Evolutionary conservation across 192 early-diverging fungal species (phyloP).

Genomic region (Backusella australiensis): DNA sequence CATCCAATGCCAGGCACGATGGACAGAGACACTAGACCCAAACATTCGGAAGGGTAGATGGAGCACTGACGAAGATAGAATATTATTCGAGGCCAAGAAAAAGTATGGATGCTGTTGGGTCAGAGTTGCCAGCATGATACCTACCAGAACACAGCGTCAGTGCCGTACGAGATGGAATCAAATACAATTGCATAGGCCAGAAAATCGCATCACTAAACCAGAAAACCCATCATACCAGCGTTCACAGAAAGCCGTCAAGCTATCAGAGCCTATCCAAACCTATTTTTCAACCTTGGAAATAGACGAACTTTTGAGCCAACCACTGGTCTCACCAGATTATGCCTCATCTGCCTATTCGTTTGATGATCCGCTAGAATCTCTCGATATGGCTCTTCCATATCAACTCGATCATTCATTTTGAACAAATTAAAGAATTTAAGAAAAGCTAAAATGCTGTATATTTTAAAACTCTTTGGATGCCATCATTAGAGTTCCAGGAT

Average conservation of each 20-base stretch:
- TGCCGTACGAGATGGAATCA: slow-evolving; percentile 59
- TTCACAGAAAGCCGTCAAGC: neutral
- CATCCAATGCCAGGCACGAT: slow-evolving; percentile 58
- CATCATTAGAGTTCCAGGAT: no score
- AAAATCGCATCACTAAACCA: neutral
- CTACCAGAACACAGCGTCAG: slow-evolving; percentile 50
- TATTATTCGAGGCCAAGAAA: slow-evolving; percentile 47
- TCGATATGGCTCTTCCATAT: neutral
- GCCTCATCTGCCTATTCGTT: neutral
- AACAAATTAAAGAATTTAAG: no score
- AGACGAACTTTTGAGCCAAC: neutral
- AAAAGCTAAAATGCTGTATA: no score
- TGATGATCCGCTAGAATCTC: neutral
- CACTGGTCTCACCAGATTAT: neutral
- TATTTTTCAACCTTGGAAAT: neutral
- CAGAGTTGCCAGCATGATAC: slow-evolving; percentile 46
- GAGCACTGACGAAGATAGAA: slow-evolving; percentile 42
- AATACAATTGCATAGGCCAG: neutral
- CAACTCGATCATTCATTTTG: neutral
- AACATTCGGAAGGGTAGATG: slow-evolving; percentile 46
- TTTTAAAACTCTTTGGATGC: no score
- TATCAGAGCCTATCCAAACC: neutral
- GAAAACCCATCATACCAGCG: neutral
- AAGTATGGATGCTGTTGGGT: slow-evolving; percentile 47
- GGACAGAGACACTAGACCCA: slow-evolving; percentile 53